Conservation (phyloP, 176 grass and related monocot species). For the Hsuehochloa calcarea region DNA sequence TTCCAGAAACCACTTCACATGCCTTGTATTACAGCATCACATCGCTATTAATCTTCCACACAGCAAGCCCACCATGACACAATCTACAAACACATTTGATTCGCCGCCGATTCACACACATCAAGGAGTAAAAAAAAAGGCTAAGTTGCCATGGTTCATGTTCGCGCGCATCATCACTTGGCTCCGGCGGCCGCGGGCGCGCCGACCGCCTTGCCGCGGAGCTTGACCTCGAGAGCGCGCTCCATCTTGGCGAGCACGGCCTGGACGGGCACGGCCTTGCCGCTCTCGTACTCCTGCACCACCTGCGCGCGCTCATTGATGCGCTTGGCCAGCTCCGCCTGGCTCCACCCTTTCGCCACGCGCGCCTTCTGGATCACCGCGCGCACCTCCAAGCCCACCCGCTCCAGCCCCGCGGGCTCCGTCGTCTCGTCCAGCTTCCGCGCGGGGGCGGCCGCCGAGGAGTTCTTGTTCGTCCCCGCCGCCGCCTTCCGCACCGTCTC, state of each 20-base stretch:
- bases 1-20: neutral
- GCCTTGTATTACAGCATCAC: neutral
- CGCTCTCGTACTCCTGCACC: slow-evolving; percentile 89
- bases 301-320: slow-evolving; percentile 78
- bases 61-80: neutral
- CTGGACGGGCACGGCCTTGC: slow-evolving; percentile 71
- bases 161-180: slow-evolving; percentile 10
- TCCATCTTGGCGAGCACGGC: slow-evolving; percentile 89
- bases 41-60: neutral
- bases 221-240: slow-evolving; percentile 76
- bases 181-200: slow-evolving; percentile 3
- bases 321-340: slow-evolving; percentile 81
- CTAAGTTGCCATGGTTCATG: neutral
- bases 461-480: slow-evolving; percentile 60
- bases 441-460: slow-evolving; percentile 21
- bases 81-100: neutral
- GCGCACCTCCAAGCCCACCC: slow-evolving; percentile 60
- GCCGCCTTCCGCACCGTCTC: slow-evolving; percentile 66
- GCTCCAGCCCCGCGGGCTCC: slow-evolving; percentile 63
- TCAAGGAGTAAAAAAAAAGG: neutral
- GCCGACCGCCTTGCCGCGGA: slow-evolving; percentile 58
- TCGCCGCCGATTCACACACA: neutral
- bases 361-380: slow-evolving; percentile 69
- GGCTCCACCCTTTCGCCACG: slow-evolving; percentile 78
- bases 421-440: slow-evolving; percentile 78